Conservation (phyloP, 2,329 filamentous ascomycete genomes). For the Lachnellula hyalina region DNA sequence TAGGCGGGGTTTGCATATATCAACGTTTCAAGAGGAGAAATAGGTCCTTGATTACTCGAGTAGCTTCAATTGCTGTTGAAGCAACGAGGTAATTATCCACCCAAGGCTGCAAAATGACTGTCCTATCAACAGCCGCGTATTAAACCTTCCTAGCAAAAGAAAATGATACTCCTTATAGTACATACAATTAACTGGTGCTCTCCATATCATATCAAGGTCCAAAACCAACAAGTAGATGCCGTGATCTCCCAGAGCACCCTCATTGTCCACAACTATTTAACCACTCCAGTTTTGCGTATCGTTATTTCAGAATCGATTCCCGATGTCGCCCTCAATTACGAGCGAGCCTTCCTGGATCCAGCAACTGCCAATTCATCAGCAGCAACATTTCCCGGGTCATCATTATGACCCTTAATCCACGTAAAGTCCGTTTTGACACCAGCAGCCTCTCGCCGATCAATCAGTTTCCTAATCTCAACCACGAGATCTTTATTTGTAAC, state of each 20-base stretch:
- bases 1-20: too few relatives aligned
- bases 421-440: constrained; percentile 64
- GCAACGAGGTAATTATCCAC: background rate
- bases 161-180: background rate
- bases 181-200: background rate
- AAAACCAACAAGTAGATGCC: background rate
- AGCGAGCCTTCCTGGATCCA: constrained; percentile 28
- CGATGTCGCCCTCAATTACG: background rate
- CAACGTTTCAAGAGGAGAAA: too few relatives aligned
- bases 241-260: background rate
- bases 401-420: constrained; percentile 86
- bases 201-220: background rate
- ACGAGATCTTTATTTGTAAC: constrained; percentile 89
- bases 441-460: constrained; percentile 60
- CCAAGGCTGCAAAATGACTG: background rate
- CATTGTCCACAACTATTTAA: too few relatives aligned
- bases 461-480: constrained; percentile 62
- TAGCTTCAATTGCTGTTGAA: too few relatives aligned
- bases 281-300: background rate
- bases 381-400: constrained; percentile 67
- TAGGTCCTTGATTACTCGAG: background rate
- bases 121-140: constrained; percentile 10
- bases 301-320: background rate
- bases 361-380: constrained; percentile 74
- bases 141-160: constrained; percentile 2